Percentiles rank a stretch among this genome's conserved stretches.
Conservation (phyloP, 2,329 filamentous ascomycete genomes). For the Neurospora sp. region DNA sequence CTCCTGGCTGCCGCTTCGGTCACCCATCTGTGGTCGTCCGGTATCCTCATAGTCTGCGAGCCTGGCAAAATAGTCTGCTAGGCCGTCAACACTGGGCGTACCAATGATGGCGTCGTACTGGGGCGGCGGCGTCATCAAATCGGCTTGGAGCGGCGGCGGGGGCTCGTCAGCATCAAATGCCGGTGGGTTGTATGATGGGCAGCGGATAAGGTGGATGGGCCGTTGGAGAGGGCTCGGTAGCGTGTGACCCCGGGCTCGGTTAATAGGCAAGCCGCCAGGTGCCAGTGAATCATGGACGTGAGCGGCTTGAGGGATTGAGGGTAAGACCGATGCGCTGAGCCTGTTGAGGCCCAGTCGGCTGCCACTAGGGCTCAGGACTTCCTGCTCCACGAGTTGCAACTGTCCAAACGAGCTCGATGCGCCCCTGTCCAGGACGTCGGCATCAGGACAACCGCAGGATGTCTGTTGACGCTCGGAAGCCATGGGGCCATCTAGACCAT, state of each 20-base stretch:
- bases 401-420: slow-evolving; percentile 53
- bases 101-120: slow-evolving; percentile 74
- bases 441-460: slow-evolving; percentile 47
- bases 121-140: slow-evolving; percentile 68
- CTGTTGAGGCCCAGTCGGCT: slow-evolving; percentile 12
- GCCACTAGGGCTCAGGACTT: slow-evolving; percentile 8
- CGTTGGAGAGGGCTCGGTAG: slow-evolving; percentile 35
- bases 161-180: slow-evolving; percentile 75
- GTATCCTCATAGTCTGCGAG: slow-evolving; percentile 58
- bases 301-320: slow-evolving; percentile 45
- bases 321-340: slow-evolving; percentile 26
- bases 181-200: slow-evolving; percentile 80
- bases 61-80: slow-evolving; percentile 82
- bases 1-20: neutral
- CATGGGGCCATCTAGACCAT: slow-evolving; percentile 45
- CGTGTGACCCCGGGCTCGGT: slow-evolving; percentile 15
- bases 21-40: slow-evolving; percentile 6
- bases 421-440: slow-evolving; percentile 45
- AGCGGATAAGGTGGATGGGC: slow-evolving; percentile 75
- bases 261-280: slow-evolving; percentile 5
- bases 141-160: slow-evolving; percentile 47
- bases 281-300: slow-evolving; percentile 31
- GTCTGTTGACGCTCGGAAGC: slow-evolving; percentile 36
- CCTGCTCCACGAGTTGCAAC: slow-evolving; percentile 30
- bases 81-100: slow-evolving; percentile 52